A percentile compares a stretch with the other conserved stretches of the same genome.
phyloP scores from a whole-genome alignment of 805 yeast species.

The Yamadazyma ubonensis region DNA sequence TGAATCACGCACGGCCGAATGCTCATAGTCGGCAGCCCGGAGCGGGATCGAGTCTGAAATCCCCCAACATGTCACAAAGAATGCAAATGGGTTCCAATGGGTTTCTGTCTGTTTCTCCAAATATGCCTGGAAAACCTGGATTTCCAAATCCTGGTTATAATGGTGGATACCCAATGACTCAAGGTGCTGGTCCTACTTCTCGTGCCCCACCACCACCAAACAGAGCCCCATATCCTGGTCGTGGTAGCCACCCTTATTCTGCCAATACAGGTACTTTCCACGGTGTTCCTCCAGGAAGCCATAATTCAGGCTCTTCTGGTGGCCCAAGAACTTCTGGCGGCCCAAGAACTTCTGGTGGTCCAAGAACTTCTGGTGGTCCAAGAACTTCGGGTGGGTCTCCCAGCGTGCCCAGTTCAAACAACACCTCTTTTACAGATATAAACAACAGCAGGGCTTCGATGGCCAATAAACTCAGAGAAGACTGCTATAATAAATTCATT shows the following conservation, averaged over 20 bases:
- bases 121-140: slow-evolving; percentile 2
- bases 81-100: slow-evolving; percentile 8
- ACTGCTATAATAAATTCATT: slow-evolving; percentile 37
- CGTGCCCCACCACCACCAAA: neutral
- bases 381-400: neutral
- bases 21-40: slow-evolving; percentile 3
- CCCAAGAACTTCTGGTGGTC: neutral
- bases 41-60: neutral
- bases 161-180: neutral
- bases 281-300: slow-evolving; percentile 1
- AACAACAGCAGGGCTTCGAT: slow-evolving; percentile 10
- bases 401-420: slow-evolving; percentile 1
- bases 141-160: neutral
- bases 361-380: neutral
- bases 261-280: slow-evolving; percentile 1
- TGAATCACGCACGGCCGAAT: slow-evolving; percentile 4
- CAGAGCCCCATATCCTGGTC: neutral
- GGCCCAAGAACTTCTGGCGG: neutral
- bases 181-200: neutral
- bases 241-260: slow-evolving; percentile 5
- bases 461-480: slow-evolving; percentile 34
- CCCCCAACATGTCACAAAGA: slow-evolving; percentile 12
- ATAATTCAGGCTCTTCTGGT: neutral
- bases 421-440: slow-evolving; percentile 4
- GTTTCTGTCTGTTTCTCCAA: neutral